Conservation (phyloP, 1,284 basidiomycete genomes). For the Salmacisia buchloeana region DNA sequence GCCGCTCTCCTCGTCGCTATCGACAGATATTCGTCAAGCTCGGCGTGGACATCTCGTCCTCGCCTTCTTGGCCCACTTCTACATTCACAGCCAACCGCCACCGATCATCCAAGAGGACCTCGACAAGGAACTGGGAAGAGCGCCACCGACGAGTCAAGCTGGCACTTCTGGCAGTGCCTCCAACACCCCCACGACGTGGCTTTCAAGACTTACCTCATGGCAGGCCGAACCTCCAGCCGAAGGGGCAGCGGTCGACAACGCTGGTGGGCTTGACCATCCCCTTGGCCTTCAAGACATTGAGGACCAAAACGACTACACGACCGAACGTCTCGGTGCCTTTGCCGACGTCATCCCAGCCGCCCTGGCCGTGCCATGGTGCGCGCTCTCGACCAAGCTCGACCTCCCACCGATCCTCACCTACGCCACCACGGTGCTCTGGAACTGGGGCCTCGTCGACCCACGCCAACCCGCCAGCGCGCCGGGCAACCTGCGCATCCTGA, state of each 20-base stretch:
- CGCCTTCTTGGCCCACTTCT: constrained; percentile 79
- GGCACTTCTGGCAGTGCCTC: too few relatives aligned
- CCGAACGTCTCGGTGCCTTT: constrained; percentile 29
- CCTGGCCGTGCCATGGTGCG: constrained; percentile 65
- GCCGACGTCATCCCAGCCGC: constrained; percentile 64
- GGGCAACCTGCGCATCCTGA: constrained; percentile 54
- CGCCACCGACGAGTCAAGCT: too few relatives aligned
- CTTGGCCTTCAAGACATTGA: constrained; percentile 20
- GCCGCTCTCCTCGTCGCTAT: constrained; percentile 24
- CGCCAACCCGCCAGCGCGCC: constrained; percentile 31
- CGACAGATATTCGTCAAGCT: constrained; percentile 34
- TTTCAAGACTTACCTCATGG: not conserved
- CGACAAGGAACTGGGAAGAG: constrained; percentile 13
- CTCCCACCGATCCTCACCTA: constrained; percentile 88
- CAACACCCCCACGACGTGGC: too few relatives aligned
- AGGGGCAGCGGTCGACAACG: not conserved
- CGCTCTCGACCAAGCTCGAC: constrained; percentile 68
- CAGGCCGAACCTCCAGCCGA: not conserved
- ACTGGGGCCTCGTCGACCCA: constrained; percentile 61
- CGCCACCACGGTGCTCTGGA: constrained; percentile 88
- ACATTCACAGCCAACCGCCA: constrained; percentile 67
- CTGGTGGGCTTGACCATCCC: not conserved
- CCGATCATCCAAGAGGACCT: constrained; percentile 21
- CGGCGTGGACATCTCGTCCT: constrained; percentile 78
- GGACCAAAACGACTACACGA: constrained; percentile 11